A percentile compares a stretch with the other conserved stretches of the same genome.
Conservation (phyloP, 768 basidiomycete genomes). For the Serendipita indica region DNA sequence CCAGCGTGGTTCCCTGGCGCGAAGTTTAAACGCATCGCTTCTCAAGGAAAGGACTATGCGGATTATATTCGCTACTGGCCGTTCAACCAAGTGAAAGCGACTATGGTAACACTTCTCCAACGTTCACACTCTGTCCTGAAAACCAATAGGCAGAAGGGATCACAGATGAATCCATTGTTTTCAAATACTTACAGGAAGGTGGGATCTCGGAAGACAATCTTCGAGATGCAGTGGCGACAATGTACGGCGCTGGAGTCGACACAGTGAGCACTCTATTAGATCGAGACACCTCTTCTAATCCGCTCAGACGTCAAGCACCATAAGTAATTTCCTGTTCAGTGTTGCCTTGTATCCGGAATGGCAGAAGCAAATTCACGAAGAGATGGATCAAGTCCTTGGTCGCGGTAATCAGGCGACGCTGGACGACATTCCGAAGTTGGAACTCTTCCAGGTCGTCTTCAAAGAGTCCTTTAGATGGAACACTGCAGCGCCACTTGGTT, state of each 20-base stretch:
- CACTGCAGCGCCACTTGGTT: constrained; percentile 12
- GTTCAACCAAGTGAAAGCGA: too few species aligned
- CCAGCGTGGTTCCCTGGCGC: constrained; percentile 3
- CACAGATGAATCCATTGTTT: background rate
- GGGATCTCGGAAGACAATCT: background rate
- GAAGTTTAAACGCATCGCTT: background rate
- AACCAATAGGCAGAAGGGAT: background rate
- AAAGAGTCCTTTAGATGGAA: constrained; percentile 13
- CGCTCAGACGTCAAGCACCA: constrained; percentile 22
- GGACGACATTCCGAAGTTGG: constrained; percentile 19
- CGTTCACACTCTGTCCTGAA: too few species aligned
- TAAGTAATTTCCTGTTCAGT: constrained; percentile 22
- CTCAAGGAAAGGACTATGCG: background rate
- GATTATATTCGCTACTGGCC: background rate
- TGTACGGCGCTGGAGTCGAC: background rate
- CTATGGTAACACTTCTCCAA: too few species aligned
- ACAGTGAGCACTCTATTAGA: background rate
- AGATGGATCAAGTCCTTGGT: constrained; percentile 23
- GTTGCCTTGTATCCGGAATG: constrained; percentile 26
- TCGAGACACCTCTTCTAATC: constrained; percentile 19
- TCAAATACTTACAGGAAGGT: background rate
- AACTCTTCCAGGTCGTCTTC: constrained; percentile 21
- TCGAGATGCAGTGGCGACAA: background rate
- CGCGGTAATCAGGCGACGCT: constrained; percentile 21
- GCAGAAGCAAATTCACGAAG: constrained; percentile 26